Percentiles rank a stretch among this genome's conserved stretches.
phyloP scores from a whole-genome alignment of 805 yeast genomes.

The Starmerella tilneyi region DNA sequence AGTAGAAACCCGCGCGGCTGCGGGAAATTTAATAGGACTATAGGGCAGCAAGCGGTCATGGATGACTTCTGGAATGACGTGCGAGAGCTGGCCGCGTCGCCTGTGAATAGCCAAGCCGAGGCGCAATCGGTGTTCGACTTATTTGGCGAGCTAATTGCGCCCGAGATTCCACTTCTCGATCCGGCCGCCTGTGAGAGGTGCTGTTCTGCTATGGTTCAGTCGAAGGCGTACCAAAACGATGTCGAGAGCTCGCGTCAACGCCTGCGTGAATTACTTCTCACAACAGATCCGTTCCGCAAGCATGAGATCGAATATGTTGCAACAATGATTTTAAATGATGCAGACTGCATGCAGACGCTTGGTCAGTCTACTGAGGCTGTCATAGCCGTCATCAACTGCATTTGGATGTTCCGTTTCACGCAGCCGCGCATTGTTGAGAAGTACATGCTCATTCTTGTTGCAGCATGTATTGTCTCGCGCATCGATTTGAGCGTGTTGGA shows the following conservation, averaged over 20 bases:
- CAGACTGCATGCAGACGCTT: background rate
- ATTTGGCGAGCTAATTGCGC: constrained; percentile 10
- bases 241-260: constrained; percentile 2
- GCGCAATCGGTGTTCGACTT: constrained; percentile 15
- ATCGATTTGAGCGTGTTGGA: constrained; percentile 5
- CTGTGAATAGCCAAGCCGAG: background rate
- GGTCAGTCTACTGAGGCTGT: constrained; percentile 5
- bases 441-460: constrained; percentile 35
- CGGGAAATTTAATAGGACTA: too few relatives aligned
- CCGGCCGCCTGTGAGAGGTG: background rate
- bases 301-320: constrained; percentile 11
- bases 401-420: constrained; percentile 35
- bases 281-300: constrained; percentile 14
- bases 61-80: constrained; percentile 4
- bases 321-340: constrained; percentile 7
- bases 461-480: constrained; percentile 8
- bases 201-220: constrained; percentile 9
- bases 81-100: constrained; percentile 3
- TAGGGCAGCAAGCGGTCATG: background rate
- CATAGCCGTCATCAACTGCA: constrained; percentile 32
- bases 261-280: constrained; percentile 7
- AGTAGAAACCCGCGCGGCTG: background rate
- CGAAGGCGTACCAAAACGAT: constrained; percentile 13
- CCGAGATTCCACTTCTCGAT: constrained; percentile 9
- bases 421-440: constrained; percentile 36